Percentiles rank a stretch among this genome's conserved stretches.
These are phyloP conservation scores for Yamadazyma insecticola DNA, from an alignment of 805 yeast genomes.

Conservation along the genomic window DNA sequence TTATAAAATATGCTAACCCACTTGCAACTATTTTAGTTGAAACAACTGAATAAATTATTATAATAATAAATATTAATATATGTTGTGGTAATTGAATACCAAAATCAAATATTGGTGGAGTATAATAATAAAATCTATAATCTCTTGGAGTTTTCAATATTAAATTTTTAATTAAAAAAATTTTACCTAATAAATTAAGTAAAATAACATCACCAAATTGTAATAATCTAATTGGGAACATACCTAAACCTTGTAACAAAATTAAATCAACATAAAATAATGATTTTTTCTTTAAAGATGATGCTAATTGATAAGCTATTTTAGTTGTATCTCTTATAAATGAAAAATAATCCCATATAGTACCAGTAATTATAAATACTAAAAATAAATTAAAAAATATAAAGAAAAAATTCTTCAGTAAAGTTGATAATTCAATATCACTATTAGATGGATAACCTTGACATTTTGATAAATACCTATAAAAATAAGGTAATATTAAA, in stretches of 20 bases:
- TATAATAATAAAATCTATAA: constrained; percentile 47
- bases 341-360: constrained; percentile 56
- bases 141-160: constrained; percentile 47
- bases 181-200: constrained; percentile 35
- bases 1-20: constrained; percentile 51
- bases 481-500: constrained; percentile 50
- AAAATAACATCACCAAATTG: constrained; percentile 52
- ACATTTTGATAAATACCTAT: constrained; percentile 42
- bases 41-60: constrained; percentile 55
- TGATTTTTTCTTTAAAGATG: constrained; percentile 47
- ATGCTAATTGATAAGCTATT: constrained; percentile 52
- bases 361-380: constrained; percentile 59
- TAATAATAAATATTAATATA: constrained; percentile 53
- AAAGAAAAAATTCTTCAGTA: constrained; percentile 56
- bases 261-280: constrained; percentile 58
- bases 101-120: constrained; percentile 57
- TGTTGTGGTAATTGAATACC: constrained; percentile 62
- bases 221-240: constrained; percentile 54
- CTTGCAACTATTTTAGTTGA: constrained; percentile 57
- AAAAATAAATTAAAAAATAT: constrained; percentile 58
- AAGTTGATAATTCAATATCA: constrained; percentile 53
- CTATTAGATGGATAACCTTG: constrained; percentile 56
- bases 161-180: constrained; percentile 34
- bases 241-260: constrained; percentile 63
- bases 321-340: constrained; percentile 55